Conservation (phyloP, 140 eudicot species). For the Erigeron philadelphicus region DNA sequence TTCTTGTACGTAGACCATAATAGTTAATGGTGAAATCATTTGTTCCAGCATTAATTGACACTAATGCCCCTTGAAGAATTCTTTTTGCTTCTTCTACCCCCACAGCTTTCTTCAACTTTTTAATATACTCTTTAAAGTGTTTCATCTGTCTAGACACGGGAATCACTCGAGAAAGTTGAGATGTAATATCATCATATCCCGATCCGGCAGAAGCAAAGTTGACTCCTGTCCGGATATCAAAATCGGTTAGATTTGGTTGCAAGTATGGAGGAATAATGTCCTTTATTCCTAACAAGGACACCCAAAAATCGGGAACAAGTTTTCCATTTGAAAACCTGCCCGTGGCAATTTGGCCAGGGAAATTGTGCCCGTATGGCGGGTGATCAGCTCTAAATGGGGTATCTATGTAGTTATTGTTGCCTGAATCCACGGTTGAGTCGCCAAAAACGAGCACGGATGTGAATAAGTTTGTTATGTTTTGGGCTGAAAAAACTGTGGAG, state of each 20-base stretch:
- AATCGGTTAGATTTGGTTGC: conserved; percentile 34
- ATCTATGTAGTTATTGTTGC: conserved; percentile 44
- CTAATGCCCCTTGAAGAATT: conserved; percentile 34
- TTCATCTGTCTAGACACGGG: conserved; percentile 32
- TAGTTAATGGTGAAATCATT: conserved; percentile 42
- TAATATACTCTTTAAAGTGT: conserved; percentile 31
- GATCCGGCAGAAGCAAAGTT: conserved; percentile 64
- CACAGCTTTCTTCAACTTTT: conserved; percentile 30
- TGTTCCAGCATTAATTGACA: conserved; percentile 43
- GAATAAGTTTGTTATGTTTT: conserved; percentile 25
- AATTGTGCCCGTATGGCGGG: conserved; percentile 44
- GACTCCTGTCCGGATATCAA: conserved; percentile 44
- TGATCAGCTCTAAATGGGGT: conserved; percentile 47
- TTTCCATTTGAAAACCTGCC: conserved; percentile 64
- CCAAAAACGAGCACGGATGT: conserved; percentile 46
- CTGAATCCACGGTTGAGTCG: conserved; percentile 50
- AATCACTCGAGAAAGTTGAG: conserved; percentile 30
- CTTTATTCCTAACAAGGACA: conserved; percentile 36
- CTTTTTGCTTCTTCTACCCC: conserved; percentile 37
- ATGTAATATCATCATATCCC: conserved; percentile 45
- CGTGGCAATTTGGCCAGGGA: conserved; percentile 39
- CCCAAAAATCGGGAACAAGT: conserved; percentile 46
- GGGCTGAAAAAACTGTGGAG: conserved; percentile 3
- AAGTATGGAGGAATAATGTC: conserved; percentile 45
- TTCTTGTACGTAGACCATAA: conserved; percentile 30